phyloP scores from a whole-genome alignment of 2,329 filamentous ascomycete species.

The Macrophomina phaseolina region DNA sequence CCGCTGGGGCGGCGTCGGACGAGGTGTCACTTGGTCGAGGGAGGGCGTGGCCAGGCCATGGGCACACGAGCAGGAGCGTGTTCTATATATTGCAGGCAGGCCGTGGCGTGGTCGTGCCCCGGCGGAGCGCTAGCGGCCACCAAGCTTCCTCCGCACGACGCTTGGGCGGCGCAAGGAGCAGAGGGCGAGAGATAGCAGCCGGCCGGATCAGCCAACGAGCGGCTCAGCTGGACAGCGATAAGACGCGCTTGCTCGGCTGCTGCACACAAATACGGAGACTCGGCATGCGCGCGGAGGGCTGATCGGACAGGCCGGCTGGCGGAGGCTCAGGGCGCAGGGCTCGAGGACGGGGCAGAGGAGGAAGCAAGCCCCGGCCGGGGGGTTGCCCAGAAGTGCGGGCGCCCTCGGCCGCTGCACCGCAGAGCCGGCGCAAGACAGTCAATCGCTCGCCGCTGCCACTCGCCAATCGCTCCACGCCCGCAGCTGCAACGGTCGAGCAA shows the following conservation, averaged over 20 bases:
- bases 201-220: slow-evolving; percentile 9
- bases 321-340: background rate
- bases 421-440: slow-evolving; percentile 2
- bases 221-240: background rate
- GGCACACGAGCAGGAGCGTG: slow-evolving; percentile 20
- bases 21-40: slow-evolving; percentile 1
- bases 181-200: slow-evolving; percentile 2
- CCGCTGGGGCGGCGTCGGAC: background rate
- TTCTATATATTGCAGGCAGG: slow-evolving; percentile 20
- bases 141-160: slow-evolving; percentile 18
- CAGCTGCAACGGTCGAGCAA: slow-evolving; percentile 25
- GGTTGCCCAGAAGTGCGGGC: background rate
- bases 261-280: background rate
- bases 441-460: background rate
- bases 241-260: background rate
- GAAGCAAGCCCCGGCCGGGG: background rate
- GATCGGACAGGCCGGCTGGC: background rate
- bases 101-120: slow-evolving; percentile 23
- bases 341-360: background rate
- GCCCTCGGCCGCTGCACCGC: slow-evolving; percentile 5
- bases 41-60: background rate
- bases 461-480: slow-evolving; percentile 1
- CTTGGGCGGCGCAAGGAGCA: slow-evolving; percentile 21
- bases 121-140: slow-evolving; percentile 10
- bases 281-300: background rate